phyloP scores from a whole-genome alignment of 2,329 filamentous ascomycete species.

The Sporothrix schenckii region DNA sequence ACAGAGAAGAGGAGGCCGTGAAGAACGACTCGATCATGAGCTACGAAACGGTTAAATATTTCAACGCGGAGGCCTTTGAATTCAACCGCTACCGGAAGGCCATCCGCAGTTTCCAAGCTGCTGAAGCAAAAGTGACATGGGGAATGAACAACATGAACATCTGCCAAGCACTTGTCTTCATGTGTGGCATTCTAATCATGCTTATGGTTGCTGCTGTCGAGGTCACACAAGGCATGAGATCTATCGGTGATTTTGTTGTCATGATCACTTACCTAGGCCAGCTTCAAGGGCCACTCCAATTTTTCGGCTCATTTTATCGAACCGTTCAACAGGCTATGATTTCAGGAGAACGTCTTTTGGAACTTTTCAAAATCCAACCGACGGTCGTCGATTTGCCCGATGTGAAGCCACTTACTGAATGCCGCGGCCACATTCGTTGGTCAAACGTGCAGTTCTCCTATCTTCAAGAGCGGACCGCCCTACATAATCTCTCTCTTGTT shows the following conservation, averaged over 20 bases:
- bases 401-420: slow-evolving; percentile 65
- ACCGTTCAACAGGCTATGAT: slow-evolving; percentile 97
- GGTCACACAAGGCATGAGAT: slow-evolving; percentile 66
- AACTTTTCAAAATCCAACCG: slow-evolving; percentile 94
- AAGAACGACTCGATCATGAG: slow-evolving; percentile 99
- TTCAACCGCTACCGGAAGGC: slow-evolving; percentile 72
- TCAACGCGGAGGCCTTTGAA: slow-evolving; percentile 81
- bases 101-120: slow-evolving; percentile 70
- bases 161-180: slow-evolving; percentile 78
- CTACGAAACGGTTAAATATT: slow-evolving; percentile 95
- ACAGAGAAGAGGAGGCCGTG: slow-evolving; percentile 92
- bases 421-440: slow-evolving; percentile 82
- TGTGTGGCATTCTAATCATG: slow-evolving; percentile 71
- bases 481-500: slow-evolving; percentile 81
- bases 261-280: slow-evolving; percentile 79
- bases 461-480: slow-evolving; percentile 79
- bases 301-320: slow-evolving; percentile 92
- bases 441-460: slow-evolving; percentile 90
- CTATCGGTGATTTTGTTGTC: slow-evolving; percentile 71
- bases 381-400: slow-evolving; percentile 79
- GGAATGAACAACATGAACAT: slow-evolving; percentile 81
- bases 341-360: slow-evolving; percentile 90
- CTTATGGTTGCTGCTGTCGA: slow-evolving; percentile 77
- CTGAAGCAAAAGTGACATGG: slow-evolving; percentile 75
- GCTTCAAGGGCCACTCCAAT: slow-evolving; percentile 78